phyloP scores from a whole-genome alignment of 129 eudicot genomes.

The Silybum marianum region DNA sequence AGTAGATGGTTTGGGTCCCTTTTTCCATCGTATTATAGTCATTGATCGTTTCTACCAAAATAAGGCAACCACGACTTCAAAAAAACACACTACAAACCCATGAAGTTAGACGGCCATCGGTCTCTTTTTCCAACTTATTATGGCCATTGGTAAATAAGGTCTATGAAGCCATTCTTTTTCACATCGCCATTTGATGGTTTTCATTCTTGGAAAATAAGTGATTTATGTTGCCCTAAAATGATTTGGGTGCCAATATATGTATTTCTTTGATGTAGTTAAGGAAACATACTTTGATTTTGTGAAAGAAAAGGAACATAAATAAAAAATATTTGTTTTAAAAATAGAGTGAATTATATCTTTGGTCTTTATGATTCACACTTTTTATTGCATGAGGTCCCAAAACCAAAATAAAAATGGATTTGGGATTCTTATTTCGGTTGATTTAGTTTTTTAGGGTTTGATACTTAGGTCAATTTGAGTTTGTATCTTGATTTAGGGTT shows the following conservation, averaged over 20 bases:
- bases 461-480: background rate
- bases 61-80: background rate
- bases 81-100: background rate
- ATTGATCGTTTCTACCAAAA: constrained; percentile 13
- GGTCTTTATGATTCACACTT: background rate
- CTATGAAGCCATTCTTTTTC: background rate
- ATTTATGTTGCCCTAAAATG: background rate
- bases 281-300: background rate
- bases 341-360: background rate
- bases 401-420: background rate
- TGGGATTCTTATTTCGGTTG: background rate
- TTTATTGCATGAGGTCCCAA: background rate
- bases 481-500: too few species aligned
- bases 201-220: background rate
- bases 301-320: too few species aligned
- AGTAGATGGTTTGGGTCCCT: background rate
- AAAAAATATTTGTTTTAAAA: too few species aligned
- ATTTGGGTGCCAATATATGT: background rate
- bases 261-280: background rate
- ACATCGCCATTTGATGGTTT: background rate
- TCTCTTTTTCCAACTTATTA: background rate
- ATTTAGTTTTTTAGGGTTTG: background rate
- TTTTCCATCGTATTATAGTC: constrained; percentile 7
- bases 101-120: background rate
- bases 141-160: constrained; percentile 15